phyloP scores from a whole-genome alignment of 139 green algal species.

The Coelastrella sp. region DNA sequence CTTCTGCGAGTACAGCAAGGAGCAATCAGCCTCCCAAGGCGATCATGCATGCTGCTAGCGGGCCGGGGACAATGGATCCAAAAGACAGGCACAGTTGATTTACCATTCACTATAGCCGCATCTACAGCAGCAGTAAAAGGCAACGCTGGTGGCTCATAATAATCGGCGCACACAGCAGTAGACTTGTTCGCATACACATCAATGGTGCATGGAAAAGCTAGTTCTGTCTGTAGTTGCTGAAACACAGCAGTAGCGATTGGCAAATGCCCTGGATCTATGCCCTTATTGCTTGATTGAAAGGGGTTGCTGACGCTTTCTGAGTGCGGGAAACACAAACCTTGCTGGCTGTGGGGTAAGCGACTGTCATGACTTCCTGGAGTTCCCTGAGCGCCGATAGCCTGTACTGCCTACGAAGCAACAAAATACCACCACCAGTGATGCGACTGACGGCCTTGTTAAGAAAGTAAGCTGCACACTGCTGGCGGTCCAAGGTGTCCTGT shows the following conservation, averaged over 20 bases:
- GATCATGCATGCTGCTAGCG: neutral
- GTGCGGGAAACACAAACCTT: constrained; percentile 1
- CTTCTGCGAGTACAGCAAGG: constrained; percentile 8
- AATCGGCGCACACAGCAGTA: constrained; percentile 6
- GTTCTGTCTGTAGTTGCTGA: neutral
- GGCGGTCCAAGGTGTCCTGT: too few species aligned
- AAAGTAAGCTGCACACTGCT: too few species aligned
- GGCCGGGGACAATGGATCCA: neutral
- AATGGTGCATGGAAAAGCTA: neutral
- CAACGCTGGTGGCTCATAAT: neutral
- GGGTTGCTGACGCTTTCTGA: neutral
- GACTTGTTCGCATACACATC: neutral
- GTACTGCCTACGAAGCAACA: constrained; percentile 5
- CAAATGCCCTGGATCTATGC: neutral
- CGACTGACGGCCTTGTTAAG: too few species aligned
- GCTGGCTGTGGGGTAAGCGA: neutral
- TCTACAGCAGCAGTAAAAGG: neutral
- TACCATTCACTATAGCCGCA: neutral
- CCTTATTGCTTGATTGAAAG: neutral
- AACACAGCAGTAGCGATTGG: neutral
- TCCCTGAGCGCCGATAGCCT: constrained; percentile 8
- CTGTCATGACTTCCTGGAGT: neutral
- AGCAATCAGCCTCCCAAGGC: neutral
- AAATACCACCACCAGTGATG: neutral
- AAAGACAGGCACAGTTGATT: neutral